These are phyloP conservation scores for Chrysoporthe austroafricana DNA, from an alignment of 2,329 filamentous ascomycete species.

Conservation along the genomic window DNA sequence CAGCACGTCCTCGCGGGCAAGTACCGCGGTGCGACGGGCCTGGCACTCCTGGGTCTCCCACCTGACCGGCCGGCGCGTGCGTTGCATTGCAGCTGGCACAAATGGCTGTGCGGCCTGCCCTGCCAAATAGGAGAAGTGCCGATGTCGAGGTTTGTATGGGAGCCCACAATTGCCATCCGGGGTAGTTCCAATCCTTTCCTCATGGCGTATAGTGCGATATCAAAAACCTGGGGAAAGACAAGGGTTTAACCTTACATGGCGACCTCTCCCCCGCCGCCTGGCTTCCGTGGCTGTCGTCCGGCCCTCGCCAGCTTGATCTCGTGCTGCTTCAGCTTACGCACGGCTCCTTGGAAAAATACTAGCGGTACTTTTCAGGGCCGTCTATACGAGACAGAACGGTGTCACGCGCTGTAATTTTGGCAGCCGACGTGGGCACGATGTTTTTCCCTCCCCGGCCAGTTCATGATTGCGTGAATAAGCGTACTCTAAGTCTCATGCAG, in stretches of 20 bases:
- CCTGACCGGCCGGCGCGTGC: background rate
- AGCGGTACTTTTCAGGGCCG: conserved; percentile 22
- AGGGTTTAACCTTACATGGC: background rate
- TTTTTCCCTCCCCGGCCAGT: background rate
- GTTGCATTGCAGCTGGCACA: conserved; percentile 4
- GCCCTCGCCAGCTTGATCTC: conserved; percentile 12
- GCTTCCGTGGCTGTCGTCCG: background rate
- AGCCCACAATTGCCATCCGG: background rate
- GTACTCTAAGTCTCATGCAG: background rate
- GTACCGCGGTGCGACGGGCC: background rate
- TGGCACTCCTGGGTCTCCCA: background rate
- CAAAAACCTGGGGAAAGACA: conserved; percentile 19
- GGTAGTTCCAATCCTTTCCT: conserved; percentile 5
- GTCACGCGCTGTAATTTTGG: background rate
- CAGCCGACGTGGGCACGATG: background rate
- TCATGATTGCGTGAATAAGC: background rate
- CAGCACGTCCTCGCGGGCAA: background rate
- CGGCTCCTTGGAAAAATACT: conserved; percentile 1
- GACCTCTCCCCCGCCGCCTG: background rate
- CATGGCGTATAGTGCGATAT: background rate
- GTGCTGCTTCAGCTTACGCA: conserved; percentile 26
- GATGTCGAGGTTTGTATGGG: conserved; percentile 1
- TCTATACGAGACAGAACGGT: conserved; percentile 6
- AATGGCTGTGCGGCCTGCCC: background rate
- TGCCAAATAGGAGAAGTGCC: conserved; percentile 28